Evolutionary conservation across 2,329 filamentous ascomycete genomes (phyloP).

Genomic region (Penicillium sp.): DNA sequence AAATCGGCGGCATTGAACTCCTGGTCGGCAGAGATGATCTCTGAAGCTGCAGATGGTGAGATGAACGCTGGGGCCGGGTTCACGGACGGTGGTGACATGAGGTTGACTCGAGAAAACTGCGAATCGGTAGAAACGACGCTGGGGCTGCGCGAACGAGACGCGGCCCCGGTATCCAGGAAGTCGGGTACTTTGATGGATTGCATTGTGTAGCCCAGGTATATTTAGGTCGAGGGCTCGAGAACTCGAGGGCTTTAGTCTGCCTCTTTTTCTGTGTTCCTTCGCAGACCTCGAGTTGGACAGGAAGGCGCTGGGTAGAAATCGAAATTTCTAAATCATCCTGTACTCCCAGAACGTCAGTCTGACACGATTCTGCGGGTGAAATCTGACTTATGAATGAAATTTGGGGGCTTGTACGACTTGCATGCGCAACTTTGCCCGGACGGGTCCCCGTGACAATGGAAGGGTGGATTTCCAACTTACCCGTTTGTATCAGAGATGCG

Average conservation of each 20-base stretch:
- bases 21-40: slow-evolving; percentile 87
- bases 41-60: slow-evolving; percentile 79
- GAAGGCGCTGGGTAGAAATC: slow-evolving; percentile 17
- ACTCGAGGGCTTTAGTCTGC: background rate
- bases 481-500: slow-evolving; percentile 9
- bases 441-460: background rate
- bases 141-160: slow-evolving; percentile 39
- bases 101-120: slow-evolving; percentile 34
- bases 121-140: slow-evolving; percentile 41
- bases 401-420: slow-evolving; percentile 7
- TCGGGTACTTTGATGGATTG: slow-evolving; percentile 32
- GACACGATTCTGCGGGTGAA: slow-evolving; percentile 8
- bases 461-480: slow-evolving; percentile 13
- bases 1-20: slow-evolving; percentile 69
- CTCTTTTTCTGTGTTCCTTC: slow-evolving; percentile 2
- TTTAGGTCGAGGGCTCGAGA: slow-evolving; percentile 4
- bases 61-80: slow-evolving; percentile 83
- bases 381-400: slow-evolving; percentile 8
- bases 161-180: slow-evolving; percentile 28
- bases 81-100: slow-evolving; percentile 66
- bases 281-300: slow-evolving; percentile 10
- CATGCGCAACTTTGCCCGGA: slow-evolving; percentile 8
- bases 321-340: slow-evolving; percentile 29
- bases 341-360: slow-evolving; percentile 19
- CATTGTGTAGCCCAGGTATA: slow-evolving; percentile 25